phyloP scores from a whole-genome alignment of 108 stramenopile species.

The Pseudonitzschia multistriata region DNA sequence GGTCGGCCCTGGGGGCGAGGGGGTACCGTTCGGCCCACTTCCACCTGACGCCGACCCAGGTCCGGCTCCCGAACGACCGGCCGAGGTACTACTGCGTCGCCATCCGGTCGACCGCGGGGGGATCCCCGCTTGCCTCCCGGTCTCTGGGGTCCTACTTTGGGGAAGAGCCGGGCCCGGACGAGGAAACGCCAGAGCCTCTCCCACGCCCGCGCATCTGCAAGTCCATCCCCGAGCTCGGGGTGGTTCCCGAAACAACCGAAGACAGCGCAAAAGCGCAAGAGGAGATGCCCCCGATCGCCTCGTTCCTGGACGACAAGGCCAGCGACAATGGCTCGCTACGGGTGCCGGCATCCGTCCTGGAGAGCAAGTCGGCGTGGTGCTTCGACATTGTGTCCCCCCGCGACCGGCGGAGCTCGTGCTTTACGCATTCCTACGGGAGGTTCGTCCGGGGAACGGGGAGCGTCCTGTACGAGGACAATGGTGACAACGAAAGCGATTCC shows the following conservation, averaged over 20 bases:
- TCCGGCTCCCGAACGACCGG: conserved; percentile 86
- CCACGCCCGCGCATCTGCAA: conserved; percentile 1
- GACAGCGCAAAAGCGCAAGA: neutral
- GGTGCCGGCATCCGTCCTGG: conserved; percentile 56
- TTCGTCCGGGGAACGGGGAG: conserved; percentile 85
- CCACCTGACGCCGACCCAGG: conserved; percentile 76
- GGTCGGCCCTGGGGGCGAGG: conserved; percentile 38
- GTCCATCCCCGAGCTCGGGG: conserved; percentile 26
- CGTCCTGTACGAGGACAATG: conserved; percentile 55
- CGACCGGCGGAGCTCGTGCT: conserved; percentile 55
- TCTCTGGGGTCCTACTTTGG: conserved; percentile 5
- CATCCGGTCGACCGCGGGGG: conserved; percentile 7
- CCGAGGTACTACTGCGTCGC: conserved; percentile 76
- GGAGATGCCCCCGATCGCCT: conserved; percentile 22
- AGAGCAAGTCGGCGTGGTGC: conserved; percentile 75
- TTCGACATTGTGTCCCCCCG: conserved; percentile 77
- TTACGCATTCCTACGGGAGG: conserved; percentile 84
- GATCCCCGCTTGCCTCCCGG: neutral
- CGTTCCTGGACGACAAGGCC: conserved; percentile 27
- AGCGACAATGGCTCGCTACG: conserved; percentile 13
- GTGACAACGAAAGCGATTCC: neutral
- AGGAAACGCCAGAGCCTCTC: neutral
- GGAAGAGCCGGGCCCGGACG: neutral
- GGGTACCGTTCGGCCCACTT: conserved; percentile 65
- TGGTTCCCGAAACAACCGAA: neutral